Base-by-base conservation (phyloP, 192 early-diverging fungal species). In the Ambispora gerdemannii region DNA sequence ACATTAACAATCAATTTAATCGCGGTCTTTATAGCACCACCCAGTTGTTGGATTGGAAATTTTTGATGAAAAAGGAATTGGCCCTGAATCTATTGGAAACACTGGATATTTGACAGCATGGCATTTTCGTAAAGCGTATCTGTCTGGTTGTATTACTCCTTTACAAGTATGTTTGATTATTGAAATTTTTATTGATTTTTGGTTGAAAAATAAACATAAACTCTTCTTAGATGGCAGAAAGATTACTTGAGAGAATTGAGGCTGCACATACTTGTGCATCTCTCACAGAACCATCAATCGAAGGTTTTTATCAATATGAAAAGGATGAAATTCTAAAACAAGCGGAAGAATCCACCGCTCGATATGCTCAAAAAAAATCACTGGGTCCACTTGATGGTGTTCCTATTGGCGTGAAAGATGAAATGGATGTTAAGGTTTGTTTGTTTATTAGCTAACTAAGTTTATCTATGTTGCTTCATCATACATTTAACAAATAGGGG, bases 361-460 rank as follows among this genome's bases (percentile, higher is more conserved):
- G 92, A 33, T 90, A 92, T 69, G 49, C 63, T 19, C 34, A 60
- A 11, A 77, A 79, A 0, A 53, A 31, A 4, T 78, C 84, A 0
- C 75, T 89, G 24, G 83, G 86, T 22, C 78, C 79, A 53, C 71
- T 93, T 27, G 92, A 93, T 75, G 92, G 92, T 60, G 81, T 93
- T 13, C 86, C 87, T 47, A 72, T 93, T n/a, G 72, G 82, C 13
- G 65, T 92, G 34, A 93, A 93, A 74, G 91, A 93, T 53, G 90
- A 93, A 63, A 3, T 88, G 38, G 83, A 92, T 65, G 73, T 87
- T 17, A 76, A 80, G n/a, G n/a, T n/a, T n/a, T n/a, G n/a, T n/a
- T n/a, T n/a, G n/a, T n/a, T n/a, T n/a, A n/a, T n/a, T n/a, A n/a
- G n/a, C n/a, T n/a, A n/a, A n/a, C n/a, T n/a, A n/a, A n/a, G n/a